Evolutionary conservation across 2,329 filamentous ascomycete species (phyloP), one percentile per base, ranked within the genome.

Genomic region (Scopulariopsis brevicaulis): DNA sequence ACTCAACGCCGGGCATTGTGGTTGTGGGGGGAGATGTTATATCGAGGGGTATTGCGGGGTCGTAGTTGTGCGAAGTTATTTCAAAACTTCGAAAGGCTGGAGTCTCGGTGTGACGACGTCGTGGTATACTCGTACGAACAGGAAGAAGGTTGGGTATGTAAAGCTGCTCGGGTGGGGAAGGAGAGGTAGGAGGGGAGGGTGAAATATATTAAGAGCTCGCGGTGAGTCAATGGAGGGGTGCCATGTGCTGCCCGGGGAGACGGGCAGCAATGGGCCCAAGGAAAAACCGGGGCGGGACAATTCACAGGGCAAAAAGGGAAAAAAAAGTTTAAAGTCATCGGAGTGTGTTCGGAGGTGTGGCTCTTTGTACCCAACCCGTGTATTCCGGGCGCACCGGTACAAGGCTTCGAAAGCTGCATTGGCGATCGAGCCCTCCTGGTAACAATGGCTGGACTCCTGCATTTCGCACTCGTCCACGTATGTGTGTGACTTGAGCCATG

Each of bases 1-100:
- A 46, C 15, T 58, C 56, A 14, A 28, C n/a, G 18, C 51, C 51
- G 20, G 51, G n/a, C 56, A 58, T 58, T 58, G 56, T 32, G 50
- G 35, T 53, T 46, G 37, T 40, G 51, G 56, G 20, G 32, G 18
- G 22, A 28, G 56, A 25, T 25, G 32, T 50, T 24, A 43, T 53
- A 53, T 32, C 28, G 35, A 53, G 22, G 20, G 28, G 43, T 25
- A 34, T 11, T n/a, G 54, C 40, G 40, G 54, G 25, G 50, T 52
- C 14, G 50, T 52, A 2, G n/a, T 32, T 32, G n/a, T 18, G 22
- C n/a, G 22, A 28, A 20, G 18, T 46, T 15, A n/a, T 18, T 8
- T 46, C 15, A 32, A 32, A 32, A 32, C 28, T 32, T 32, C 28
- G 40, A 15, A 14, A n/a, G 14, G 14, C 14, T n/a, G 6, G 40